phyloP scores from a whole-genome alignment of 208 protist genomes.

The Crithidia thermophila region DNA sequence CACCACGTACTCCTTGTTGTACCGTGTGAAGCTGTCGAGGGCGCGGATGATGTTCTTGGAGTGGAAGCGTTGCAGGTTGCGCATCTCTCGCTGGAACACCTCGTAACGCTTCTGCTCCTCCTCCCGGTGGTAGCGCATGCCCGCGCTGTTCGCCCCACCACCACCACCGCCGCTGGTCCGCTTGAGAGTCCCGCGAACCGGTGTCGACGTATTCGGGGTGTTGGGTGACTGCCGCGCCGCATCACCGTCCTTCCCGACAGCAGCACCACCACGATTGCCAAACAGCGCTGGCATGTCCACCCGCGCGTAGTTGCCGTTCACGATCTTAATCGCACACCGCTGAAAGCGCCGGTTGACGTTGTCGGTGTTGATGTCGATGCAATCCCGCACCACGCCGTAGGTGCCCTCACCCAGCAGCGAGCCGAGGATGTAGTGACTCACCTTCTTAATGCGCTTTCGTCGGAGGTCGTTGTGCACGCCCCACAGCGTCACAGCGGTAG shows the following conservation, averaged over 20 bases:
- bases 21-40: constrained; percentile 72
- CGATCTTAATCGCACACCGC: constrained; percentile 66
- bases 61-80: constrained; percentile 87
- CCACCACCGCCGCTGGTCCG: constrained; percentile 6
- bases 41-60: constrained; percentile 73
- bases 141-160: too few relatives aligned
- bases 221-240: too few relatives aligned
- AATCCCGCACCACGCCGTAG: constrained; percentile 79
- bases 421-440: constrained; percentile 84
- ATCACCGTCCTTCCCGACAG: too few relatives aligned
- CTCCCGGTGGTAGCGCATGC: constrained; percentile 25
- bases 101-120: constrained; percentile 25
- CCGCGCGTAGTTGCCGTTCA: constrained; percentile 11
- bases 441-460: constrained; percentile 82
- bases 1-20: constrained; percentile 84
- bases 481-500: constrained; percentile 53
- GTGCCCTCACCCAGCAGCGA: constrained; percentile 77
- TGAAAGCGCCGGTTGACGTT: constrained; percentile 34
- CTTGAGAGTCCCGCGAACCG: constrained; percentile 3
- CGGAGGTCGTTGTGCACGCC: constrained; percentile 44
- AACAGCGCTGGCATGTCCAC: constrained; percentile 6
- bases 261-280: not conserved
- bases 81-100: constrained; percentile 49
- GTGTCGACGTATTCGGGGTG: not conserved
- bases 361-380: constrained; percentile 65